Conservation (phyloP, 495 filamentous ascomycete species). For the Hypoxylon trugodes region DNA sequence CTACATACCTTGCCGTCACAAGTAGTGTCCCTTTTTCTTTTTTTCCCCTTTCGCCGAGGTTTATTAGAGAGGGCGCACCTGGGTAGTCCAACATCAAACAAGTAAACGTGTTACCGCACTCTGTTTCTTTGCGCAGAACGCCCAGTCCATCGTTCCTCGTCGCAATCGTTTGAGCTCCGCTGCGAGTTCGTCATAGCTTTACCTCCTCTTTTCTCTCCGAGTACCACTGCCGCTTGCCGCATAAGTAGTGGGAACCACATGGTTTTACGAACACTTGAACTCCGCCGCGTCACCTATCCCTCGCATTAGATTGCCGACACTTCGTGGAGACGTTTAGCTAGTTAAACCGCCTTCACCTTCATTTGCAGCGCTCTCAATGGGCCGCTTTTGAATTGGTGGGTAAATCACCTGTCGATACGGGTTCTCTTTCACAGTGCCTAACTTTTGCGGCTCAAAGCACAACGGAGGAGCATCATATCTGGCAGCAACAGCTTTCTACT, state of each 20-base stretch:
- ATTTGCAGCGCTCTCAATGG: slow-evolving; percentile 18
- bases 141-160: slow-evolving; percentile 5
- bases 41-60: slow-evolving; percentile 18
- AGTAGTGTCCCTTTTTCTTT: slow-evolving; percentile 33
- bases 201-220: slow-evolving; percentile 10
- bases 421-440: slow-evolving; percentile 17
- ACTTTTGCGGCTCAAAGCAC: slow-evolving; percentile 37
- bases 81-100: slow-evolving; percentile 18
- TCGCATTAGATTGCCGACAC: slow-evolving; percentile 33
- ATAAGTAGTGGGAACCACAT: slow-evolving; percentile 30
- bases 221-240: slow-evolving; percentile 36
- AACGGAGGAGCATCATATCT: slow-evolving; percentile 31
- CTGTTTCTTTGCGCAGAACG: slow-evolving; percentile 15
- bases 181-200: slow-evolving; percentile 7
- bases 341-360: slow-evolving; percentile 13
- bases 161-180: slow-evolving; percentile 31
- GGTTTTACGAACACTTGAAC: slow-evolving; percentile 30
- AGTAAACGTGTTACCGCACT: slow-evolving; percentile 13
- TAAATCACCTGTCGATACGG: slow-evolving; percentile 18
- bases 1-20: slow-evolving; percentile 27
- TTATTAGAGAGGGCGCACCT: slow-evolving; percentile 25
- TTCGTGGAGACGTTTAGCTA: slow-evolving; percentile 23
- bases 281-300: slow-evolving; percentile 28
- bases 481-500: slow-evolving; percentile 10
- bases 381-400: slow-evolving; percentile 25